A percentile compares a stretch with the other conserved stretches of the same genome.
These are phyloP conservation scores for Pseudozyma sp. DNA, from an alignment of 1,284 basidiomycete species.

Conservation along the genomic window DNA sequence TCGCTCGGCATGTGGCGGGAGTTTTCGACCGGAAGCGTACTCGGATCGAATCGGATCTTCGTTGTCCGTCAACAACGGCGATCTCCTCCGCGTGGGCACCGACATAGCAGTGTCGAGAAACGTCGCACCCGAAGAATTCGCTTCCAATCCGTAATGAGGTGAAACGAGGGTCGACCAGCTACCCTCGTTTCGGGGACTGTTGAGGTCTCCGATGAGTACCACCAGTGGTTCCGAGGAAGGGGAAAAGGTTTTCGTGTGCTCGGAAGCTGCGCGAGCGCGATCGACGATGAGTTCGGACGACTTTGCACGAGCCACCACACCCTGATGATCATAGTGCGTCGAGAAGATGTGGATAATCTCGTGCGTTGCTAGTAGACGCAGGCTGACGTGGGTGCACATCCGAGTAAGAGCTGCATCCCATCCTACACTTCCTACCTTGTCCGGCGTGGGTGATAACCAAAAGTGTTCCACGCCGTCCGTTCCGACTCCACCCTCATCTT, in stretches of 20 bases:
- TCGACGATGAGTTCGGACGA: constrained; percentile 45
- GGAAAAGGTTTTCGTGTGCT: constrained; percentile 9
- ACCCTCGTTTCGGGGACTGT: constrained; percentile 50
- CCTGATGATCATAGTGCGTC: constrained; percentile 59
- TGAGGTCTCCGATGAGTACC: constrained; percentile 55
- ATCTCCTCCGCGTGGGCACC: constrained; percentile 24
- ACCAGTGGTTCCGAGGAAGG: constrained; percentile 33
- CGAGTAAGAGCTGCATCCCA: constrained; percentile 58
- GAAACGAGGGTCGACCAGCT: constrained; percentile 50
- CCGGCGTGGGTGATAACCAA: constrained; percentile 50
- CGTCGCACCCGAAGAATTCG: constrained; percentile 21
- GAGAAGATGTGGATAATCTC: constrained; percentile 56
- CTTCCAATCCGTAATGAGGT: constrained; percentile 31
- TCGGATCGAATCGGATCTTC: constrained; percentile 29
- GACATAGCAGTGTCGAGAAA: constrained; percentile 51
- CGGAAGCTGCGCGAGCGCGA: constrained; percentile 30
- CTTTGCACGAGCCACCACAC: constrained; percentile 42
- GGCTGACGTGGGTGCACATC: constrained; percentile 58
- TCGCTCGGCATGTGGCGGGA: not conserved
- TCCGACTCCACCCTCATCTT: constrained; percentile 44
- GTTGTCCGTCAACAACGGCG: constrained; percentile 41
- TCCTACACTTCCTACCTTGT: constrained; percentile 39
- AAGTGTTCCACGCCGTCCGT: constrained; percentile 53
- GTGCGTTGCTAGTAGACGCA: constrained; percentile 22
- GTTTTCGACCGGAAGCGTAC: constrained; percentile 20